A percentile compares a stretch with the other conserved stretches of the same genome.
Evolutionary conservation across 2,329 filamentous ascomycete genomes (phyloP).

Genomic region (Neopestalotiopsis clavispora): DNA sequence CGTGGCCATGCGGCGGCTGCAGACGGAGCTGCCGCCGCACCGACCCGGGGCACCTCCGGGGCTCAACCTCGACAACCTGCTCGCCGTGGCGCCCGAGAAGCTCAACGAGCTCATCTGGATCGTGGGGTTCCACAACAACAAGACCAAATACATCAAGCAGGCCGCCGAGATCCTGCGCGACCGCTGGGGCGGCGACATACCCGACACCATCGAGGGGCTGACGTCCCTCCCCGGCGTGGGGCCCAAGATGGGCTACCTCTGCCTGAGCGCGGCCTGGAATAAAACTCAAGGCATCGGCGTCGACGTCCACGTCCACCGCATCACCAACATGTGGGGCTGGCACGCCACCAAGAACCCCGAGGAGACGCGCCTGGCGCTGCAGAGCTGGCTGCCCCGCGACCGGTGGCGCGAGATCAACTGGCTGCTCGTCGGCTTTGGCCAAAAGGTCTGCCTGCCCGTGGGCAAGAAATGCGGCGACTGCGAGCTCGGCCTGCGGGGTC

Average conservation of each 20-base stretch:
- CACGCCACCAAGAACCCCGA: slow-evolving; percentile 81
- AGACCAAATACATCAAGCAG: slow-evolving; percentile 82
- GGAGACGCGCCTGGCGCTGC: slow-evolving; percentile 75
- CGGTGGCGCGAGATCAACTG: slow-evolving; percentile 93
- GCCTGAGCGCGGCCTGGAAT: slow-evolving; percentile 74
- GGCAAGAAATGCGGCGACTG: slow-evolving; percentile 85
- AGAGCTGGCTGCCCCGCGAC: slow-evolving; percentile 83
- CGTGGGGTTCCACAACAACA: slow-evolving; percentile 95
- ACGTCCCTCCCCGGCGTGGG: slow-evolving; percentile 84
- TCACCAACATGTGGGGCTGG: slow-evolving; percentile 95
- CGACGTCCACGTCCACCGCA: slow-evolving; percentile 93
- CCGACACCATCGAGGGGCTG: slow-evolving; percentile 75
- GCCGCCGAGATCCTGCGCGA: slow-evolving; percentile 76
- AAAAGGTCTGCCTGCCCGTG: slow-evolving; percentile 83
- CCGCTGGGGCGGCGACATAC: slow-evolving; percentile 76
- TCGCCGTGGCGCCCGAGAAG: slow-evolving; percentile 68
- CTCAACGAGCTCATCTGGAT: slow-evolving; percentile 78
- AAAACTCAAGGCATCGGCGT: slow-evolving; percentile 81
- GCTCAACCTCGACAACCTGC: slow-evolving; percentile 77
- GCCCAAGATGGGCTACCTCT: slow-evolving; percentile 93
- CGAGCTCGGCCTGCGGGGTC: slow-evolving; percentile 73
- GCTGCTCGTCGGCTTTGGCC: slow-evolving; percentile 85
- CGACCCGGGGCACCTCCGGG: slow-evolving; percentile 49
- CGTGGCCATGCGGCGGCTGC: slow-evolving; percentile 78
- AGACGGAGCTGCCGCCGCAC: slow-evolving; percentile 70